Evolutionary conservation across 805 yeast species (phyloP).

Genomic region (Priceomyces haplophilus): DNA sequence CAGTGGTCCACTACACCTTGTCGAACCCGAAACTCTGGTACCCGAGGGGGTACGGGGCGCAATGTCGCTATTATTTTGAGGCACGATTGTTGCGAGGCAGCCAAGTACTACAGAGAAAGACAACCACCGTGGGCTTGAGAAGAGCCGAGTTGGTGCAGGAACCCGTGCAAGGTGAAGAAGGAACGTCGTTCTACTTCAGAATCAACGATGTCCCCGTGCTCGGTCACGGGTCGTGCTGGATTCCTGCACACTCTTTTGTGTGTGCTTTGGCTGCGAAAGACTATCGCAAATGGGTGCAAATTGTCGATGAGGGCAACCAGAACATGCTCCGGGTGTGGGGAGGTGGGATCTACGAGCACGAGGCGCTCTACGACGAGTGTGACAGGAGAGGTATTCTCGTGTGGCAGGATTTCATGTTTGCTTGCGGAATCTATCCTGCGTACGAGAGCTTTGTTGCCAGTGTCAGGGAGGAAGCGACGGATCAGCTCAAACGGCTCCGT

Average conservation of each 20-base stretch:
- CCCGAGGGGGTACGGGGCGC: slow-evolving; percentile 31
- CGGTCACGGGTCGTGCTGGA: slow-evolving; percentile 46
- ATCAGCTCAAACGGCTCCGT: slow-evolving; percentile 41
- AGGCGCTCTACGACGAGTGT: slow-evolving; percentile 41
- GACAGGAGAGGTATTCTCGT: slow-evolving; percentile 44
- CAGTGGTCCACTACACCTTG: background rate
- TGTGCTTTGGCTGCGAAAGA: slow-evolving; percentile 31
- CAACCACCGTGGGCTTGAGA: slow-evolving; percentile 38
- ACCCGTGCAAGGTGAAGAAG: slow-evolving; percentile 25
- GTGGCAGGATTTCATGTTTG: slow-evolving; percentile 60
- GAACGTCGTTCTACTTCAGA: slow-evolving; percentile 42
- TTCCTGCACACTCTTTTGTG: slow-evolving; percentile 44
- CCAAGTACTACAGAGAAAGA: slow-evolving; percentile 9
- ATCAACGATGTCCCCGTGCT: slow-evolving; percentile 40
- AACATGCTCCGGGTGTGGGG: slow-evolving; percentile 50
- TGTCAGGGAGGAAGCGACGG: slow-evolving; percentile 35
- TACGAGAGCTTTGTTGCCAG: slow-evolving; percentile 30
- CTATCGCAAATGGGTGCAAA: slow-evolving; percentile 34
- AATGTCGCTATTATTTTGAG: slow-evolving; percentile 26
- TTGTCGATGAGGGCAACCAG: slow-evolving; percentile 38
- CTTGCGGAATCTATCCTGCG: slow-evolving; percentile 54
- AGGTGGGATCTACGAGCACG: slow-evolving; percentile 47
- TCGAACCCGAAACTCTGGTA: background rate
- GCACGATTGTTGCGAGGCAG: background rate
- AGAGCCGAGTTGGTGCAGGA: slow-evolving; percentile 40